Evolutionary conservation across 805 yeast genomes (phyloP), one percentile per base, ranked within the genome.

Genomic region (Wickerhamiella nectarea): DNA sequence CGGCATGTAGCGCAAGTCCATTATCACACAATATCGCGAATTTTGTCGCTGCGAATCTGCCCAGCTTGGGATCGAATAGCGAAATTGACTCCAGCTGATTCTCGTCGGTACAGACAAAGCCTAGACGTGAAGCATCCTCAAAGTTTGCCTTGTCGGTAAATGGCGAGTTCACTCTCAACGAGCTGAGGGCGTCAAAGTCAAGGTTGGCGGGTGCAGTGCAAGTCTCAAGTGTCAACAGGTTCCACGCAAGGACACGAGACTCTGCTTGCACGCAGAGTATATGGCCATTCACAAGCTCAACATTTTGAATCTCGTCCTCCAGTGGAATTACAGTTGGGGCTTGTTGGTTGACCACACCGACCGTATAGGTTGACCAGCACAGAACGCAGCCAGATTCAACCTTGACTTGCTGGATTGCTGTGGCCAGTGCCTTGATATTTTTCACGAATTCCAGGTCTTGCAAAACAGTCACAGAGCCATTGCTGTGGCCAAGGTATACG

Each of bases 401-500:
- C 3, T 15, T 12, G 15, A 43, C 7, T 11, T 35, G 38, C 8
- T 5, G 4, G n/a, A 43, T 15, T 15, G 46, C 34, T 3, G 31
- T 7, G 3, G 31, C 31, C 3, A 28, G 31, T 15, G n/a, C 31
- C 31, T 12, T 8, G 3, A 28, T 11, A 3, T 14, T 28, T n/a
- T 7, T 4, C 7, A 4, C 7, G 15, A 28, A n/a, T 11, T 7
- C n/a, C 8, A 11, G 12, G 15, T 12, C 31, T 15, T 28, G 15
- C 7, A 28, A n/a, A 7, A 28, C 31, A 2, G 15, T 33, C 6
- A 46, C 20, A 11, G 38, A 22, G 5, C 49, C 49, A 7, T 33
- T 40, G 17, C n/a, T 25, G 10, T 42, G 37, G 5, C 46, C 49
- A 10, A 36, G 24, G 38, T 39, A 46, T 15, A 35, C 22, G 4